Base-by-base conservation (phyloP, 805 yeast species). In the Groenewaldozyma salmanticensis region DNA sequence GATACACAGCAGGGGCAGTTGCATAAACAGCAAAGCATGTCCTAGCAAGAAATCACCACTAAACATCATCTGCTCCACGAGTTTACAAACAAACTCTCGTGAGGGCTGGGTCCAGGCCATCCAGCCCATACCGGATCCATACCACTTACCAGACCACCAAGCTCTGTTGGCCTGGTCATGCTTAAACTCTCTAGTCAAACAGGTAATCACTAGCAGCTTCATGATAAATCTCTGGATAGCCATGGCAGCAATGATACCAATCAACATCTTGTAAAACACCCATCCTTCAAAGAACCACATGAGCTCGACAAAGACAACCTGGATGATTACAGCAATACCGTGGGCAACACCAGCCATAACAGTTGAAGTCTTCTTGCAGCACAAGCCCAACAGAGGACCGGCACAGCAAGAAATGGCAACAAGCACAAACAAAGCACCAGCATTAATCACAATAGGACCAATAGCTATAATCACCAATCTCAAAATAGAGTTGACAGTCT, bases 111-210 rank as follows among this genome's bases (percentile, higher is more conserved):
- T 80, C 72, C 83, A 75, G 17, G 96, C 95, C 74, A 81, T 77
- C 77, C 80, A 78, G 45, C 97, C 98, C 65, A 90, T 67, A 58
- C 95, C 92, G 46, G 84, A 72, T 45, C 94, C 92, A 64, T 88
- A 87, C 99, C 99, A 92, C 67, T 87, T 88, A 74, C 99, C 99
- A 44, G 95, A 84, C 99, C 99, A 92, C 94, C 94, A 92, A 21
- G 98, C 97, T 54, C 94, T 82, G 70, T 92, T 92, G 29, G 97
- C 72, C 59, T 80, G 85, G 66, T 90, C 96, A 55, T 83, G 84
- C 79, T 86, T 86, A 72, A 87, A 87, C 69, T 92, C 99, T 71
- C 98, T 79, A 40, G 96, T 85, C 59, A 94, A 71, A 64, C 79
- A 68, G 51, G 77, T 64, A 40, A 81, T 68, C 7, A 95, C 84